phyloP scores from a whole-genome alignment of 371 early-diverging fungal genomes.

The Zychaea mexicana region DNA sequence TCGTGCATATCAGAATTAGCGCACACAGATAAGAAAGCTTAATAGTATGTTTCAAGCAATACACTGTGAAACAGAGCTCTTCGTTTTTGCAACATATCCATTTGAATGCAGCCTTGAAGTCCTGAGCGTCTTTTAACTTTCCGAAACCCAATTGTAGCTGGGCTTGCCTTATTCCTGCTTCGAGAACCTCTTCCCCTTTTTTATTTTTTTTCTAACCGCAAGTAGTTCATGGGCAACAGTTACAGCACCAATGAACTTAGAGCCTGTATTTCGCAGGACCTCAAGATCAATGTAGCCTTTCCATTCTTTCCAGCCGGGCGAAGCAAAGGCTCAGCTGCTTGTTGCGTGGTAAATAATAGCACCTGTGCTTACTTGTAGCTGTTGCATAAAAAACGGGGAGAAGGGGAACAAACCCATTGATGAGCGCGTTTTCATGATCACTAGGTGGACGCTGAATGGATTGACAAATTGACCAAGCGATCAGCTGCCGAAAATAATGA shows the following conservation, averaged over 20 bases:
- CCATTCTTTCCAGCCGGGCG: slow-evolving; percentile 60
- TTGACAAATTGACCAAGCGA: slow-evolving; percentile 28
- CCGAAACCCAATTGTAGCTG: background rate
- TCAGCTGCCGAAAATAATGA: background rate
- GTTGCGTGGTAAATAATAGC: slow-evolving; percentile 56
- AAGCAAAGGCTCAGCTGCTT: slow-evolving; percentile 55
- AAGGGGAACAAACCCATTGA: too few relatives aligned
- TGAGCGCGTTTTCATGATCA: background rate
- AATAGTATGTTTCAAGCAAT: too few relatives aligned
- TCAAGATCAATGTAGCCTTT: slow-evolving; percentile 64
- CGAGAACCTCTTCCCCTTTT: background rate
- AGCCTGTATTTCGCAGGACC: slow-evolving; percentile 49
- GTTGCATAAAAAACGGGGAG: background rate
- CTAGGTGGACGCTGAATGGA: slow-evolving; percentile 50
- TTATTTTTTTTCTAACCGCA: background rate
- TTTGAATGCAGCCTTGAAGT: too few relatives aligned
- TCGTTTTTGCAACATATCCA: too few relatives aligned
- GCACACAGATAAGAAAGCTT: too few relatives aligned
- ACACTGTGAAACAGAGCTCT: too few relatives aligned
- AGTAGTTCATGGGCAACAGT: slow-evolving; percentile 35
- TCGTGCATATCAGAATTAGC: too few relatives aligned
- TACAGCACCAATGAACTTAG: slow-evolving; percentile 42
- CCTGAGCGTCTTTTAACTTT: too few relatives aligned
- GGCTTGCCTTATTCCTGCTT: background rate
- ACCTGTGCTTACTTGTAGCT: too few relatives aligned